These are phyloP conservation scores for Solanum chacoense DNA, from an alignment of 305 asterid genomes.

Conservation along the genomic window DNA sequence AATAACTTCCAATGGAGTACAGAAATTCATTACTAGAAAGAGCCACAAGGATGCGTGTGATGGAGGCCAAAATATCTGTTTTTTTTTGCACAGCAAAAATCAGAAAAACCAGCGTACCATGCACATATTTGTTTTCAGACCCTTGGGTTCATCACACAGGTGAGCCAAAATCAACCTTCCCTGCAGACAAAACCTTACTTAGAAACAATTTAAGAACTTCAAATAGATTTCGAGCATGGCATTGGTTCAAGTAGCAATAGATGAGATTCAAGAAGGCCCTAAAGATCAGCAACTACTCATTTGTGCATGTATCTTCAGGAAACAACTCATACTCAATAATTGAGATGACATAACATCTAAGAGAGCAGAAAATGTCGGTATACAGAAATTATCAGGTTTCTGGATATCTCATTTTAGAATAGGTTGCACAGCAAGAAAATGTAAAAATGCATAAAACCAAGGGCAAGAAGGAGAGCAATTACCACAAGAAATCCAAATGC, in stretches of 20 bases:
- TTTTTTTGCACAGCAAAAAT: not conserved
- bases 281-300: not conserved
- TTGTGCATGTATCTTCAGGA: not conserved
- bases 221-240: not conserved
- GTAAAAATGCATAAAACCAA: not conserved
- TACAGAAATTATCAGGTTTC: not conserved
- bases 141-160: slow-evolving; percentile 96
- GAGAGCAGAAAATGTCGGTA: not conserved
- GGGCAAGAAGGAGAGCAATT: slow-evolving; percentile 15
- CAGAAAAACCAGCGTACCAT: slow-evolving; percentile 48
- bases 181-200: slow-evolving; percentile 35
- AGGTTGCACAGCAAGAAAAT: not conserved
- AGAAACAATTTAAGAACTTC: slow-evolving; percentile 2
- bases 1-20: not conserved
- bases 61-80: not conserved
- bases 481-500: slow-evolving; percentile 97
- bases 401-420: not conserved
- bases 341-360: not conserved
- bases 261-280: not conserved
- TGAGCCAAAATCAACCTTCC: slow-evolving; percentile 94
- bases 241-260: not conserved
- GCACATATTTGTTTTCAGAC: slow-evolving; percentile 92
- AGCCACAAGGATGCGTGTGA: not conserved
- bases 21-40: not conserved
- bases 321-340: not conserved